phyloP scores from a whole-genome alignment of 257 asterid genomes.

The Cynanchum wilfordii region DNA sequence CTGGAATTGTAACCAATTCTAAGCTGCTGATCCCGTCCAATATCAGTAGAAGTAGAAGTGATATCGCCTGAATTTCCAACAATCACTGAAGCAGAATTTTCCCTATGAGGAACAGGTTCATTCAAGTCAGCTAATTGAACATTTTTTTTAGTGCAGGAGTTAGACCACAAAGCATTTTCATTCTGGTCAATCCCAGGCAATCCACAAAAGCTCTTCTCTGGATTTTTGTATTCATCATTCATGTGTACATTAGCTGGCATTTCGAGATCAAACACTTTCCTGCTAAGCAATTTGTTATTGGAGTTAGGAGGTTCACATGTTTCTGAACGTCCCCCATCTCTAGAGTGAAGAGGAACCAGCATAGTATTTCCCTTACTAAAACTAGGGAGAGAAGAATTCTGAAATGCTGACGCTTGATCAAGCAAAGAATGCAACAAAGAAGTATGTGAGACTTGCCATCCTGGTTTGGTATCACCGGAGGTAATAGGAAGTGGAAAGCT shows the following conservation, averaged over 20 bases:
- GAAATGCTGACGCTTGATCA: conserved; percentile 20
- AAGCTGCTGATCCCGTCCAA: conserved; percentile 32
- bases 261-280: conserved; percentile 24
- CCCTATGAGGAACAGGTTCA: conserved; percentile 23
- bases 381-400: conserved; percentile 14
- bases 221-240: conserved; percentile 4
- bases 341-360: conserved; percentile 16
- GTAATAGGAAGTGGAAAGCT: conserved; percentile 21
- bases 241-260: conserved; percentile 21
- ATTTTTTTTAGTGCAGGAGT: conserved; percentile 17
- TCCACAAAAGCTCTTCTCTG: conserved; percentile 13
- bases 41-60: conserved; percentile 3
- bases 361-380: conserved; percentile 16
- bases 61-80: conserved; percentile 11
- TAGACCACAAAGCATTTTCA: conserved; percentile 23
- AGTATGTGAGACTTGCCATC: conserved; percentile 28
- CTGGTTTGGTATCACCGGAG: conserved; percentile 19
- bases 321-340: conserved; percentile 9
- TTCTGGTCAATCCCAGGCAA: conserved; percentile 11
- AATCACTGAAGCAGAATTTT: conserved; percentile 12
- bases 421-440: conserved; percentile 20
- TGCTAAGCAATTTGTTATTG: conserved; percentile 14
- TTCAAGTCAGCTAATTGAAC: conserved; percentile 28
- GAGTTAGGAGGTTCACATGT: conserved; percentile 12
- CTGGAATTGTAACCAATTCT: conserved; percentile 32